These are phyloP conservation scores for Scheffersomyces insectosa DNA, from an alignment of 1,139 yeast species.

Conservation along the genomic window DNA sequence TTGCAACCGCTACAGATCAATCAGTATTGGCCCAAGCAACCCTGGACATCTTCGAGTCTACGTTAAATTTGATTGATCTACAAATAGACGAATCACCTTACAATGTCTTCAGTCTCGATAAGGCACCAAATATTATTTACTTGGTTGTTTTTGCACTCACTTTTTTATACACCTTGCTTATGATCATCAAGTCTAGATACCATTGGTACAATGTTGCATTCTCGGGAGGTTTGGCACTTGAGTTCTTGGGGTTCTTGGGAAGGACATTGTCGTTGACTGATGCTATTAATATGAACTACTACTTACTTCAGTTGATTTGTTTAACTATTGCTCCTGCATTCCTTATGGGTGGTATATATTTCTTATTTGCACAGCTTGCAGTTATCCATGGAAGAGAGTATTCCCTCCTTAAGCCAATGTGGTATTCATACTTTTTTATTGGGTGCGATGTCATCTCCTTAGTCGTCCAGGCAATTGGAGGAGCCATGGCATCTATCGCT, in stretches of 20 bases:
- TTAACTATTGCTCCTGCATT: conserved; percentile 87
- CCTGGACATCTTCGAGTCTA: conserved; percentile 32
- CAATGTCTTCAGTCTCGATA: conserved; percentile 31
- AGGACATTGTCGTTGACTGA: conserved; percentile 48
- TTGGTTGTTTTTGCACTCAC: conserved; percentile 26
- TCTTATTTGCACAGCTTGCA: conserved; percentile 69
- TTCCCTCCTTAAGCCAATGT: conserved; percentile 70
- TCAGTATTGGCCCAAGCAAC: conserved; percentile 29
- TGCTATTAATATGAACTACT: conserved; percentile 44
- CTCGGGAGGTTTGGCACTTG: conserved; percentile 60
- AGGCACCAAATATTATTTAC: conserved; percentile 34
- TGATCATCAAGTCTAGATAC: conserved; percentile 48
- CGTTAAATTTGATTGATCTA: conserved; percentile 25
- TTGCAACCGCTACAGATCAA: conserved; percentile 42
- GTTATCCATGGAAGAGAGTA: conserved; percentile 66
- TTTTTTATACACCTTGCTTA: conserved; percentile 21
- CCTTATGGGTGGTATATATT: conserved; percentile 86
- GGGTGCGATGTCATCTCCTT: conserved; percentile 68
- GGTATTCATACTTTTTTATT: conserved; percentile 70
- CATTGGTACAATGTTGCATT: conserved; percentile 76
- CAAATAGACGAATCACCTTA: conserved; percentile 28
- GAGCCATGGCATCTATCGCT: conserved; percentile 70
- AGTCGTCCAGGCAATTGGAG: conserved; percentile 79
- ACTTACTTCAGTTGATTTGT: conserved; percentile 64
- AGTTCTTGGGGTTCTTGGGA: conserved; percentile 71